These are phyloP conservation scores for Yamadazyma jaroonii DNA, from an alignment of 1,139 yeast species.

Conservation along the genomic window DNA sequence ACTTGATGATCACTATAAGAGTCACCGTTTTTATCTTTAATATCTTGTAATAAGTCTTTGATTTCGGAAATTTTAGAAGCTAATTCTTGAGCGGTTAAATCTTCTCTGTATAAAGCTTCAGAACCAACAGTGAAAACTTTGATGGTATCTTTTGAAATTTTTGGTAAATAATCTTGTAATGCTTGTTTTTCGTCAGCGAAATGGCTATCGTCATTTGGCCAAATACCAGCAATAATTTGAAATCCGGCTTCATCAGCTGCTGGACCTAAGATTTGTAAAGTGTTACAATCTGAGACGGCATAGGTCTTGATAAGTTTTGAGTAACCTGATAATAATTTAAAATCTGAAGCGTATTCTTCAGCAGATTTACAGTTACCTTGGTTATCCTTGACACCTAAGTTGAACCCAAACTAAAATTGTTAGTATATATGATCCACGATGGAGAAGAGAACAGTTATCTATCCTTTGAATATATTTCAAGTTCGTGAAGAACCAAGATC, in stretches of 20 bases:
- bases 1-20: conserved; percentile 71
- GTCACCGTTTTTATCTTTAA: conserved; percentile 78
- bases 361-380: conserved; percentile 71
- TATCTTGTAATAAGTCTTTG: conserved; percentile 52
- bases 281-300: conserved; percentile 86
- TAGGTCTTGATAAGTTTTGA: conserved; percentile 71
- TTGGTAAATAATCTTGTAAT: conserved; percentile 65
- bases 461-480: too few relatives aligned
- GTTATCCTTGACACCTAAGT: conserved; percentile 74
- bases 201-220: conserved; percentile 86
- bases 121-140: conserved; percentile 83
- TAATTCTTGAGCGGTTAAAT: conserved; percentile 65
- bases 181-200: conserved; percentile 70
- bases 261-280: conserved; percentile 78
- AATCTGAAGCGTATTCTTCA: conserved; percentile 63
- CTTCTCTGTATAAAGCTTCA: conserved; percentile 86
- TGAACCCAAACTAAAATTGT: conserved; percentile 54
- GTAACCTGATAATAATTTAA: conserved; percentile 53
- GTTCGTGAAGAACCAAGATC: too few relatives aligned
- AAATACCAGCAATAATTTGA: conserved; percentile 73
- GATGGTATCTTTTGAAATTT: conserved; percentile 62
- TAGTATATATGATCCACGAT: conserved; percentile 19
- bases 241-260: conserved; percentile 78
- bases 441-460: too few relatives aligned
- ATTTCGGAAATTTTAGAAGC: conserved; percentile 61